These are phyloP conservation scores for Yamadazyma spencermartinsiae DNA, from an alignment of 1,139 yeast genomes.

Conservation along the genomic window DNA sequence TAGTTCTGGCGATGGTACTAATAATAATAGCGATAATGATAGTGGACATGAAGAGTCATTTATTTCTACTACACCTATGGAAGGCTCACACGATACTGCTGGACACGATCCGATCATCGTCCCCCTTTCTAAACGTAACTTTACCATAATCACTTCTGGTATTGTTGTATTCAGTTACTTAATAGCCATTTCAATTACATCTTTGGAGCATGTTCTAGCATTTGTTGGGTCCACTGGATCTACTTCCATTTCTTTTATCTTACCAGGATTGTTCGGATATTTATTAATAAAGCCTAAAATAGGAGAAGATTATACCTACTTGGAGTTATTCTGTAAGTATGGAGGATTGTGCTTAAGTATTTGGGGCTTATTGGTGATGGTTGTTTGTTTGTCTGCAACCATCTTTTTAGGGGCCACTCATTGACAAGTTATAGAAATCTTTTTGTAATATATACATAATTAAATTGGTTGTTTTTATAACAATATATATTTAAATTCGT, in stretches of 20 bases:
- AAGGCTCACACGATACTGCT: slow-evolving; percentile 51
- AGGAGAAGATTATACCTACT: slow-evolving; percentile 35
- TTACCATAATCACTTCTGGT: slow-evolving; percentile 62
- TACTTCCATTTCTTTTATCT: slow-evolving; percentile 86
- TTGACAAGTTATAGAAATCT: slow-evolving; percentile 14
- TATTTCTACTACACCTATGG: slow-evolving; percentile 49
- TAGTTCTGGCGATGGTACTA: background rate
- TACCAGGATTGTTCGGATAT: slow-evolving; percentile 90
- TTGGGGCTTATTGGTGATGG: slow-evolving; percentile 81
- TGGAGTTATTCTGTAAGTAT: slow-evolving; percentile 48
- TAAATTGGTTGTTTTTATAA: background rate
- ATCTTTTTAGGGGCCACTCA: slow-evolving; percentile 61
- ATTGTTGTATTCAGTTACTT: slow-evolving; percentile 65
- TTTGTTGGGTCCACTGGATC: slow-evolving; percentile 96
- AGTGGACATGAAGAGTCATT: slow-evolving; percentile 35
- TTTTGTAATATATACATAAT: background rate
- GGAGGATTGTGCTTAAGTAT: slow-evolving; percentile 60
- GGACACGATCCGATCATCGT: slow-evolving; percentile 54
- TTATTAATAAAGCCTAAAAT: slow-evolving; percentile 53
- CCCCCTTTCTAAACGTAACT: slow-evolving; percentile 52
- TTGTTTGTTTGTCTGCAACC: slow-evolving; percentile 76
- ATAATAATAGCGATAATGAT: slow-evolving; percentile 1
- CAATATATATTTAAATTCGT: too few relatives aligned
- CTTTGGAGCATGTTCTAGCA: slow-evolving; percentile 83
- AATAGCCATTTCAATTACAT: slow-evolving; percentile 74